Evolutionary conservation across 257 asterid species (phyloP).

Genomic region (Striga asiatica): DNA sequence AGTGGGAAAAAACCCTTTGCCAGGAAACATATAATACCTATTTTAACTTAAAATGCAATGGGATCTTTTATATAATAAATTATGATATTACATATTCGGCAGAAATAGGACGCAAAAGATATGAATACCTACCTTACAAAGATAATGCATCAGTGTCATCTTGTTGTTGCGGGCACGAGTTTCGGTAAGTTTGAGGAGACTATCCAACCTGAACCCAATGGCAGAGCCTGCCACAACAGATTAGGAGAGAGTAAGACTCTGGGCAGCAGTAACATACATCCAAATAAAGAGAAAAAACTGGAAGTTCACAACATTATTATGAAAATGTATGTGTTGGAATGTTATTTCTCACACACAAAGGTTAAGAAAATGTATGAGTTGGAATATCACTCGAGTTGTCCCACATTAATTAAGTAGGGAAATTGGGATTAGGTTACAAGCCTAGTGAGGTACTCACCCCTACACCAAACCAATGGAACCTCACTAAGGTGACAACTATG

Average conservation of each 20-base stretch:
- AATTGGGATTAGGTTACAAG: no score
- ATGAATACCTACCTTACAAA: constrained; percentile 59
- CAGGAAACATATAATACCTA: not conserved
- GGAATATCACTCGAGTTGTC: no score
- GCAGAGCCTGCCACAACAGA: constrained; percentile 62
- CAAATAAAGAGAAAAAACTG: not conserved
- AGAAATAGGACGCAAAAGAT: constrained; percentile 9
- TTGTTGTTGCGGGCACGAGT: constrained; percentile 91
- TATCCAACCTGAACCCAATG: constrained; percentile 85
- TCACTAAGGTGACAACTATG: no score
- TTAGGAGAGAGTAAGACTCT: constrained; percentile 15
- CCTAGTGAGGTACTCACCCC: no score
- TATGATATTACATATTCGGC: constrained; percentile 8
- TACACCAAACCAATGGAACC: no score
- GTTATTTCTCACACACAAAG: not conserved
- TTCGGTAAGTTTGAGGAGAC: constrained; percentile 91
- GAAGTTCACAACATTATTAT: not conserved
- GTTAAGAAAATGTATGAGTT: not conserved
- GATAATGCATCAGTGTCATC: constrained; percentile 96
- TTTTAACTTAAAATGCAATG: not conserved
- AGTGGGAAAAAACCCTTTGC: not conserved
- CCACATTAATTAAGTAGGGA: no score
- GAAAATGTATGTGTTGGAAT: not conserved
- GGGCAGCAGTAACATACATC: not conserved
- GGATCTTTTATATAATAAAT: constrained; percentile 2